Evolutionary conservation across 2,329 filamentous ascomycete genomes (phyloP).

Genomic region (Dryadomyces quercivorus): DNA sequence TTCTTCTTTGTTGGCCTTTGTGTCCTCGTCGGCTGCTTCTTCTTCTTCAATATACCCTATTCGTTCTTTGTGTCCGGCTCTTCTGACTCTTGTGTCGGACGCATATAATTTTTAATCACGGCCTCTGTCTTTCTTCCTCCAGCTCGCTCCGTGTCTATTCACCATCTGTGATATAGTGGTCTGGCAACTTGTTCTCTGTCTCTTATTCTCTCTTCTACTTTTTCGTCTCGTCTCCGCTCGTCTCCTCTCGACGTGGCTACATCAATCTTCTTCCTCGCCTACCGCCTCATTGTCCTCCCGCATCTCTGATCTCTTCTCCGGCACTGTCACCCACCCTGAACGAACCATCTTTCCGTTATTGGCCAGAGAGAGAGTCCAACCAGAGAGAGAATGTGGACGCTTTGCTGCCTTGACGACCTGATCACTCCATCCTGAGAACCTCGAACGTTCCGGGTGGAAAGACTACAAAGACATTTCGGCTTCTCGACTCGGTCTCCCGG

Average conservation of each 20-base stretch:
- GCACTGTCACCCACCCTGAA: background rate
- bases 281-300: background rate
- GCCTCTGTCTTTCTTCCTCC: background rate
- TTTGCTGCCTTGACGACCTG: background rate
- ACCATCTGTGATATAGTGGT: background rate
- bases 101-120: background rate
- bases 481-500: background rate
- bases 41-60: background rate
- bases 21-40: background rate
- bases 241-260: background rate
- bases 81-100: background rate
- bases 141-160: background rate
- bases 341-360: conserved; percentile 4
- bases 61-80: background rate
- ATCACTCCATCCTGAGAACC: conserved; percentile 3
- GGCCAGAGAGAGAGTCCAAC: conserved; percentile 6
- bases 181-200: background rate
- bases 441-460: background rate
- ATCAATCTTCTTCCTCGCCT: background rate
- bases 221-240: too few species aligned
- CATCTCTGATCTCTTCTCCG: background rate
- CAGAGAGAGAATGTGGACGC: conserved; percentile 6
- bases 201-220: too few species aligned
- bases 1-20: background rate
- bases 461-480: background rate